Evolutionary conservation across 805 yeast genomes (phyloP).

Genomic region (Kuraishia floccosa): DNA sequence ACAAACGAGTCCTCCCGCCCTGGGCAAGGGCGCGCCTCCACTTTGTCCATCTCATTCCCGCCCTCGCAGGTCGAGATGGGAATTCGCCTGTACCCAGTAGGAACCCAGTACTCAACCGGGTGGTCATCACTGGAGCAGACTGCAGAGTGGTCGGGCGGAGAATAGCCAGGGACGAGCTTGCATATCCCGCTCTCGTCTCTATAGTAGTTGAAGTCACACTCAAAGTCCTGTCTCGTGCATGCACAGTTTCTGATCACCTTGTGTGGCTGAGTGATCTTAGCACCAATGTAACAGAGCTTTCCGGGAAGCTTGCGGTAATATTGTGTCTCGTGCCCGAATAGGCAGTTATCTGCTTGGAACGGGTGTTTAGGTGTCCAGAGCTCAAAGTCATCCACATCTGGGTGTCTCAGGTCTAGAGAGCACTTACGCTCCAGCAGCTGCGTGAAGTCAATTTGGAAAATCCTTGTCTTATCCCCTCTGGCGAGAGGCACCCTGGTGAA

Average conservation of each 20-base stretch:
- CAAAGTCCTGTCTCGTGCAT: slow-evolving; percentile 77
- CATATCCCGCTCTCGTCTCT: slow-evolving; percentile 68
- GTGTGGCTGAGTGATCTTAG: slow-evolving; percentile 42
- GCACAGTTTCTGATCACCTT: slow-evolving; percentile 55
- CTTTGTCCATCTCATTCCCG: slow-evolving; percentile 56
- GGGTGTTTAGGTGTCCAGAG: slow-evolving; percentile 52
- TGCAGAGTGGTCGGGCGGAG: slow-evolving; percentile 52
- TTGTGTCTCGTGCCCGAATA: slow-evolving; percentile 57
- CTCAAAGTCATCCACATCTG: slow-evolving; percentile 45
- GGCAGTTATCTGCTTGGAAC: slow-evolving; percentile 35
- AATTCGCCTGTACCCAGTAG: slow-evolving; percentile 81
- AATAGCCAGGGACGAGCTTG: slow-evolving; percentile 56
- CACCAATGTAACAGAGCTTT: slow-evolving; percentile 55
- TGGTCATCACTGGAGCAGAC: slow-evolving; percentile 45
- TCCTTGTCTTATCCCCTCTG: slow-evolving; percentile 35
- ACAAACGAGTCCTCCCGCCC: slow-evolving; percentile 62
- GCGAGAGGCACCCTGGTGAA: slow-evolving; percentile 39
- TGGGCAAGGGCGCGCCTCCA: slow-evolving; percentile 63
- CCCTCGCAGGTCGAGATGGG: slow-evolving; percentile 78
- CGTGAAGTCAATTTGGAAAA: slow-evolving; percentile 48
- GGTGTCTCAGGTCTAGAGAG: slow-evolving; percentile 27
- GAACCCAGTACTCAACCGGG: slow-evolving; percentile 58
- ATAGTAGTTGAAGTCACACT: slow-evolving; percentile 78
- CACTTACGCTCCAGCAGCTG: slow-evolving; percentile 37
- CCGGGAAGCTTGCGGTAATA: slow-evolving; percentile 53